phyloP scores from a whole-genome alignment of 2,329 filamentous ascomycete genomes.

The Xylariaceae sp. region DNA sequence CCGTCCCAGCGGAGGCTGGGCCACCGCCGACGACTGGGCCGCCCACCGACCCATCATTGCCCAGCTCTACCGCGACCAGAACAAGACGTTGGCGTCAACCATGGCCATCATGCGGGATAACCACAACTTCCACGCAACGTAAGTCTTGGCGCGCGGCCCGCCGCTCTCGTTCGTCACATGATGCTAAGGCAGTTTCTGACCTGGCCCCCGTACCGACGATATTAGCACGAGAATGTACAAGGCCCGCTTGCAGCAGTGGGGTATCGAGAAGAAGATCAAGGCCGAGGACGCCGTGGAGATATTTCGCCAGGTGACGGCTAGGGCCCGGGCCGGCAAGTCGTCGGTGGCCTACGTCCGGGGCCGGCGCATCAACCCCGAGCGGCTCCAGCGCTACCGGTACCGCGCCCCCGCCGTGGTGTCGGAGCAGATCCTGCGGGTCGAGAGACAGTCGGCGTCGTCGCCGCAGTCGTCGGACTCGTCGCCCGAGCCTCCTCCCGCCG shows the following conservation, averaged over 20 bases:
- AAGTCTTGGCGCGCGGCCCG: conserved; percentile 7
- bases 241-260: conserved; percentile 24
- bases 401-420: conserved; percentile 18
- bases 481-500: conserved; percentile 2
- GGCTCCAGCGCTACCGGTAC: conserved; percentile 22
- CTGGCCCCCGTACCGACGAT: no score
- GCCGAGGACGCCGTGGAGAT: conserved; percentile 24
- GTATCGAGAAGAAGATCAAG: conserved; percentile 26
- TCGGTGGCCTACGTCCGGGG: conserved; percentile 22
- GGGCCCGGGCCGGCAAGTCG: conserved; percentile 20
- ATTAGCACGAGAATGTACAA: conserved; percentile 26
- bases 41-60: conserved; percentile 17
- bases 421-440: conserved; percentile 19
- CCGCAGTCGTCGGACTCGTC: conserved; percentile 1
- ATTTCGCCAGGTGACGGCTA: conserved; percentile 22
- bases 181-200: no score
- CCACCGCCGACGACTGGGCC: conserved; percentile 20
- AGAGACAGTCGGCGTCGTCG: conserved; percentile 10
- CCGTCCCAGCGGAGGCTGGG: conserved; percentile 17
- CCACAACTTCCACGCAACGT: conserved; percentile 46
- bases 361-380: conserved; percentile 20
- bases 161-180: no score
- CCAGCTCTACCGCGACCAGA: conserved; percentile 20
- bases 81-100: conserved; percentile 23
- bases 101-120: conserved; percentile 22